Evolutionary conservation across 1,139 yeast species (phyloP).

Genomic region (Candida tunisiensis): DNA sequence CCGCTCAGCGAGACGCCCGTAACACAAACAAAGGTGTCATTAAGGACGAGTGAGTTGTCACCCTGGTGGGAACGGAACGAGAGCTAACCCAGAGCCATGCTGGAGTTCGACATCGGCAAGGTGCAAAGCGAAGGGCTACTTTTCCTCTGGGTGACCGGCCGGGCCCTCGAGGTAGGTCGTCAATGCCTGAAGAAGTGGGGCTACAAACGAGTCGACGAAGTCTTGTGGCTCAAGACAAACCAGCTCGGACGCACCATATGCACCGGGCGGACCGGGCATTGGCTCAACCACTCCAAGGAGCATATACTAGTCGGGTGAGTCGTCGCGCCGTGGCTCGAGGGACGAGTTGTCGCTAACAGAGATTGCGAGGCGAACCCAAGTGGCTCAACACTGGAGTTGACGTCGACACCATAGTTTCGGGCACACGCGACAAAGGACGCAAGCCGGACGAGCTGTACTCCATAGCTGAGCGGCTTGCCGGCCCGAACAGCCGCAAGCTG

Average conservation of each 20-base stretch:
- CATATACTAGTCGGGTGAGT: conserved; percentile 60
- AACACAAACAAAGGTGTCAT: conserved; percentile 32
- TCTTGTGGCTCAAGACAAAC: conserved; percentile 83
- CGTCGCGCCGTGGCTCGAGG: neutral
- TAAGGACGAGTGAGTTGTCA: conserved; percentile 11
- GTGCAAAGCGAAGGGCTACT: conserved; percentile 74
- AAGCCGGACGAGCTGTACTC: conserved; percentile 84
- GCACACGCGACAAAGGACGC: conserved; percentile 75
- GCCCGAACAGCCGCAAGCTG: conserved; percentile 54
- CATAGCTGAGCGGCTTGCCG: conserved; percentile 73
- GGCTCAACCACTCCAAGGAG: conserved; percentile 92
- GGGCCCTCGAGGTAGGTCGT: conserved; percentile 80
- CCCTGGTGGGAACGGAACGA: conserved; percentile 1
- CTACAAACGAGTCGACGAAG: conserved; percentile 55
- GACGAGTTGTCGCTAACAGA: conserved; percentile 1
- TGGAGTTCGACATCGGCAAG: conserved; percentile 44
- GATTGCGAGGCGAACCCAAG: conserved; percentile 55
- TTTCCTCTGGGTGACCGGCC: conserved; percentile 86
- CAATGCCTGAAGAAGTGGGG: conserved; percentile 72
- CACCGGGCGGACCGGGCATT: conserved; percentile 92
- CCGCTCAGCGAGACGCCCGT: conserved; percentile 1
- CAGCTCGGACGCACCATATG: conserved; percentile 79
- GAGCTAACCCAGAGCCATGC: conserved; percentile 27
- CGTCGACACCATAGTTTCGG: conserved; percentile 61
- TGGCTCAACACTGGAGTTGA: conserved; percentile 59